Percentiles rank a stretch among this genome's conserved stretches.
Evolutionary conservation across 306 rosid species (phyloP).

Genomic region (Gastrolobium villosum): DNA sequence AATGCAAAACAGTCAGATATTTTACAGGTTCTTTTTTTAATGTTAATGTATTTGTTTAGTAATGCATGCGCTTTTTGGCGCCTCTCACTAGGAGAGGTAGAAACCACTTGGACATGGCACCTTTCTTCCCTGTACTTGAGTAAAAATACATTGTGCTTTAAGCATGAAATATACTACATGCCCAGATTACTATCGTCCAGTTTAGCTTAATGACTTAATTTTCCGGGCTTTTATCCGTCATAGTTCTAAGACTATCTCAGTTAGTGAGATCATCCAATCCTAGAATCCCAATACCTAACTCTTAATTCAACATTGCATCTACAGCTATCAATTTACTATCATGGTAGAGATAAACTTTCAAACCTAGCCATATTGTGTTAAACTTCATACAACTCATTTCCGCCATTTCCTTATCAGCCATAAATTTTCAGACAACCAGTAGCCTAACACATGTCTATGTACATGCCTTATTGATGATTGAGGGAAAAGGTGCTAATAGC

Average conservation of each 20-base stretch:
- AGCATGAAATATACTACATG: neutral
- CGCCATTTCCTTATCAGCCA: neutral
- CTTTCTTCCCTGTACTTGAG: neutral
- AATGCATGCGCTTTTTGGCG: too few species aligned
- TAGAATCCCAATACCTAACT: neutral
- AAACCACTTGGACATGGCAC: neutral
- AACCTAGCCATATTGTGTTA: neutral
- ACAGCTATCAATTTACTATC: neutral
- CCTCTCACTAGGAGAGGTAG: neutral
- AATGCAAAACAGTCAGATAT: neutral
- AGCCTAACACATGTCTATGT: neutral
- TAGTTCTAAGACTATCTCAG: neutral
- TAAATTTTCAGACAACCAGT: neutral
- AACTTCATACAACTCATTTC: neutral
- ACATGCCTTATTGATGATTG: neutral
- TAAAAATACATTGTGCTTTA: neutral
- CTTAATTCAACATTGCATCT: neutral
- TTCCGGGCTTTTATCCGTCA: neutral
- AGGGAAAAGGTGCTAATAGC: slow-evolving; percentile 6
- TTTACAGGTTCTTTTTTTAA: neutral
- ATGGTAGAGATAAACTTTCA: neutral
- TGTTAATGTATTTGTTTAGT: neutral
- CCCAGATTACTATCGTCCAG: neutral
- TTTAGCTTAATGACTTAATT: neutral
- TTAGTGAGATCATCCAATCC: neutral